Percentiles rank a stretch among this genome's conserved stretches.
Evolutionary conservation across 108 stramenopile genomes (phyloP).

Genomic region (Nitzschia sp.): DNA sequence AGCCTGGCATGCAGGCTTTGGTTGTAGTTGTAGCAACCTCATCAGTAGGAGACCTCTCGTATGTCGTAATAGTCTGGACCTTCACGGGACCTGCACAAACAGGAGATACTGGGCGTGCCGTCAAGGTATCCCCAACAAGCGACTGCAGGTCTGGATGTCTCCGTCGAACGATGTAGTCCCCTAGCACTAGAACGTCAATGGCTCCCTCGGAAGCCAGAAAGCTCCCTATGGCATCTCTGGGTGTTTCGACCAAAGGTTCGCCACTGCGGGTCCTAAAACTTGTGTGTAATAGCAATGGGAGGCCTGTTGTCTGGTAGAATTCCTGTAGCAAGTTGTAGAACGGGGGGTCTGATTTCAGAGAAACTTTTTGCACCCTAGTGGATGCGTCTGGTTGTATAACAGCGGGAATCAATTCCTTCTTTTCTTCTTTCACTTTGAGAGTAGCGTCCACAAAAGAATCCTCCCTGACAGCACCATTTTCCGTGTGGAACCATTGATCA

Average conservation of each 20-base stretch:
- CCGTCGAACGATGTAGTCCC: constrained; percentile 76
- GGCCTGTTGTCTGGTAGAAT: constrained; percentile 83
- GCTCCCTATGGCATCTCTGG: constrained; percentile 79
- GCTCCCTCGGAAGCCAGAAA: constrained; percentile 84
- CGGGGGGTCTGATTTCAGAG: constrained; percentile 63
- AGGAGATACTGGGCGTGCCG: constrained; percentile 59
- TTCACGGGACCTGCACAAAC: constrained; percentile 56
- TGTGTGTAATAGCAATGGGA: constrained; percentile 96
- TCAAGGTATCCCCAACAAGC: constrained; percentile 52
- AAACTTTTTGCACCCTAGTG: constrained; percentile 92
- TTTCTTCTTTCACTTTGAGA: constrained; percentile 63
- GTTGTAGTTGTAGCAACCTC: constrained; percentile 37
- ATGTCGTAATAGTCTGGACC: constrained; percentile 45
- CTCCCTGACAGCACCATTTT: constrained; percentile 29
- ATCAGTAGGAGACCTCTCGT: too few species aligned
- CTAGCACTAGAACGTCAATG: constrained; percentile 84
- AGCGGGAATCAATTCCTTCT: constrained; percentile 75
- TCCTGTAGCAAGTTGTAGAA: constrained; percentile 84
- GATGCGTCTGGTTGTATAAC: constrained; percentile 95
- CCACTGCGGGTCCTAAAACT: constrained; percentile 89
- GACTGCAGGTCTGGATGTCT: constrained; percentile 61
- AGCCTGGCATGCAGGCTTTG: constrained; percentile 71
- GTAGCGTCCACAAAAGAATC: constrained; percentile 91
- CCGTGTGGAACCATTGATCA: constrained; percentile 70
- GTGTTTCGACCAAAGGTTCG: constrained; percentile 94